Conservation (phyloP, 148 eudicot genomes). For the Chenopodium berlandieri region DNA sequence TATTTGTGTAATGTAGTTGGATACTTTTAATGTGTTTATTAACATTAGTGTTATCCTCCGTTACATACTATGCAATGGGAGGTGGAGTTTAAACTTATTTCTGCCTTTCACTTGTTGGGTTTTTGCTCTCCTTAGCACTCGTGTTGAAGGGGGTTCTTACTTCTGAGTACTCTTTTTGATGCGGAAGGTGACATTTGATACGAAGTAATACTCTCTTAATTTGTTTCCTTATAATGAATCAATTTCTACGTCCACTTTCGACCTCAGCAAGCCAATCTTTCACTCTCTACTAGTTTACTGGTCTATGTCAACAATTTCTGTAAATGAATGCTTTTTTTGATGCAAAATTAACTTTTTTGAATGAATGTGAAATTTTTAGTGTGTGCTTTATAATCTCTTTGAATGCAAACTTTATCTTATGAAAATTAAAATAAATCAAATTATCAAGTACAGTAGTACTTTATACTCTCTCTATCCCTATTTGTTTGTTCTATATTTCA, state of each 20-base stretch:
- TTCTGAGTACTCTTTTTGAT: no score
- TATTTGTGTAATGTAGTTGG: no score
- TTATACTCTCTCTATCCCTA: no score
- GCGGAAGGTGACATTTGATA: neutral
- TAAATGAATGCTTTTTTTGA: no score
- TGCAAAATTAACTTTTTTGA: no score
- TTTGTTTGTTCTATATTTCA: no score
- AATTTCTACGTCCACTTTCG: neutral
- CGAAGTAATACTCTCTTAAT: neutral
- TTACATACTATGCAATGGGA: no score
- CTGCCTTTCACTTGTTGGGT: neutral
- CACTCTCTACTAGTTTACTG: neutral
- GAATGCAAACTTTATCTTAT: neutral
- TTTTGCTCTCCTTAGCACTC: neutral
- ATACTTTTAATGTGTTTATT: no score
- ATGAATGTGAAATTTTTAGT: neutral
- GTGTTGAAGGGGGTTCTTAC: no score
- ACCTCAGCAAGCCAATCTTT: neutral
- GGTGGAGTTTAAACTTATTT: neutral
- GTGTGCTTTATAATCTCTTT: no score
- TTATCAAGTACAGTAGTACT: no score
- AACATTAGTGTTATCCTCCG: neutral
- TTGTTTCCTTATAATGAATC: neutral
- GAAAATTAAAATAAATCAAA: no score
- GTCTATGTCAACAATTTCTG: neutral